These are phyloP conservation scores for Cladophialophora immunda DNA, from an alignment of 2,329 filamentous ascomycete genomes.

Conservation along the genomic window DNA sequence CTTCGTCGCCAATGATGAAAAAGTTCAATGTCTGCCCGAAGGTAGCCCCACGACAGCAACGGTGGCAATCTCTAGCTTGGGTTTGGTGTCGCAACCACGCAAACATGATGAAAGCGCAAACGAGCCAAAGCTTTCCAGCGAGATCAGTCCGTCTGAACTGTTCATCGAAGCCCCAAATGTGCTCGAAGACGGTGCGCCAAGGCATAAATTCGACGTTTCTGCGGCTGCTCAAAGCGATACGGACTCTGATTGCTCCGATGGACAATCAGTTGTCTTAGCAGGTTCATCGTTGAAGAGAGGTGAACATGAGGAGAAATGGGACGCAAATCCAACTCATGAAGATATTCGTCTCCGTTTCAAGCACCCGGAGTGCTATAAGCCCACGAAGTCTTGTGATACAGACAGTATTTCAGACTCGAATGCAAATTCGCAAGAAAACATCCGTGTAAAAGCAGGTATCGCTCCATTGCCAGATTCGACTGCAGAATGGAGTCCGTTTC, in stretches of 20 bases:
- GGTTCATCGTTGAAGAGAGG: not conserved
- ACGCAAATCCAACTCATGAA: slow-evolving; percentile 25
- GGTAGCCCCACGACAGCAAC: not conserved
- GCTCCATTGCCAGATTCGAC: not conserved
- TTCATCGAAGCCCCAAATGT: not conserved
- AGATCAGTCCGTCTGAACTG: not conserved
- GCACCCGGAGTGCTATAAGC: not conserved
- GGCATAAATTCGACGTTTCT: not conserved
- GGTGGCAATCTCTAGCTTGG: not conserved
- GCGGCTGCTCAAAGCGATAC: not conserved
- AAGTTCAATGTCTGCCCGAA: slow-evolving; percentile 3
- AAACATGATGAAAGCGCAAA: not conserved
- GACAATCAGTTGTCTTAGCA: not conserved
- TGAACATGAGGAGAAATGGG: slow-evolving; percentile 15
- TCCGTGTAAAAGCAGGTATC: not conserved
- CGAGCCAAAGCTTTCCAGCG: not conserved
- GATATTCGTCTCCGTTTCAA: slow-evolving; percentile 24
- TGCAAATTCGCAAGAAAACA: not conserved
- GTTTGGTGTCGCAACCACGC: not conserved
- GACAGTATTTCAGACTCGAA: slow-evolving; percentile 5
- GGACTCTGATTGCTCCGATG: not conserved
- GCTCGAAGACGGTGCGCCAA: not conserved
- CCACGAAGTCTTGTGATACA: not conserved
- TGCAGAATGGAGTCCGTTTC: not conserved
- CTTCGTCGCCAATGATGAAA: slow-evolving; percentile 18